Base-by-base conservation (phyloP, 352 stramenopile species). In the Phytophthora quininea region DNA sequence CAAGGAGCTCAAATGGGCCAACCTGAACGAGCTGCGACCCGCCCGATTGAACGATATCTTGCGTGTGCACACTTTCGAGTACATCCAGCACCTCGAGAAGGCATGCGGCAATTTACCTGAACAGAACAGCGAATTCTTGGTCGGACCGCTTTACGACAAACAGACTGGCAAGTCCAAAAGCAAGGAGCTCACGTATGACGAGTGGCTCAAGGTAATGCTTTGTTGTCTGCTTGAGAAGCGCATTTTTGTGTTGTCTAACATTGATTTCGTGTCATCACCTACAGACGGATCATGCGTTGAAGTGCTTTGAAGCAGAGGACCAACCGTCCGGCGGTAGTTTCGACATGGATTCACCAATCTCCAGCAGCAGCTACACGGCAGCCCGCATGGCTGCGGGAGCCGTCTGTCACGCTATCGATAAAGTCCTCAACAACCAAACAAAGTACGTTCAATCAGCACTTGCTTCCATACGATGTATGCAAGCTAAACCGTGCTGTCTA, bases 311-410 rank as follows among this genome's bases (percentile, higher is more conserved):
- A n/a, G 75, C 73, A 9, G 61, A 67, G 64, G 74, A 88, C 35
- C 80, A 73, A 9, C 76, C 78, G 35, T 88, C 82, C 0, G 60
- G 68, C 2, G 80, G 73, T 10, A 82, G 64, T 49, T 86, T 91
- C 50, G 82, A 91, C 58, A 81, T 78, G 68, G 84, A 92, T 49
- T 86, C 82, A 31, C 76, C 80, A 1, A 88, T 92, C 49, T 90
- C 80, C 42, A 77, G 77, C 50, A 79, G 74, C 65, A 89, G 78
- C 59, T 90, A 89, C 43, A 54, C 76, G 47, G 81, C 80, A 0
- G 79, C 83, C 50, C 73, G 71, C 15, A 78, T 84, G 48, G 83
- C 83, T 19, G 83, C 78, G 12, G 83, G 83, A 1, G 79, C 80
- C 3, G 83, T 90, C 5, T 89, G 79, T 29, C 79, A 89, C 35